phyloP scores from a whole-genome alignment of 148 eudicot species.

The Vaccinium darrowii region DNA sequence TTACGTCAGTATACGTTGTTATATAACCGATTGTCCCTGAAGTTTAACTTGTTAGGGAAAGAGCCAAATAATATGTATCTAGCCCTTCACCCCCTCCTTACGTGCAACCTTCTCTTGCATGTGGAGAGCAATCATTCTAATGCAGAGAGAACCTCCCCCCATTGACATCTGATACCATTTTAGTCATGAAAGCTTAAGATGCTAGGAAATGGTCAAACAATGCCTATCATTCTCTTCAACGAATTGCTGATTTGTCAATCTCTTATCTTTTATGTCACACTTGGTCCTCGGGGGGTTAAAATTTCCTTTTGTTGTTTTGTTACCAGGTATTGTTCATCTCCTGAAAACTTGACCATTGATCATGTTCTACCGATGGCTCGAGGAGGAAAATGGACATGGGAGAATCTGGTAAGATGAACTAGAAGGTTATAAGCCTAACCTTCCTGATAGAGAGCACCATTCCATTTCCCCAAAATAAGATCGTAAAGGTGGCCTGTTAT shows the following conservation, averaged over 20 bases:
- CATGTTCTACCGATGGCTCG: slow-evolving; percentile 80
- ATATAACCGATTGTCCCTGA: not conserved
- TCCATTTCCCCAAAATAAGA: not conserved
- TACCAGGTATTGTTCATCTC: slow-evolving; percentile 71
- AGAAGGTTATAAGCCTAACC: not conserved
- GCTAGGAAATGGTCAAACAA: not conserved
- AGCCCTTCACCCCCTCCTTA: not conserved
- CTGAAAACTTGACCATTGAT: slow-evolving; percentile 70
- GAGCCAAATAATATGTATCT: not conserved
- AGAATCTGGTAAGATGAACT: slow-evolving; percentile 68
- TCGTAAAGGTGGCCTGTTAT: not conserved
- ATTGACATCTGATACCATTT: not conserved
- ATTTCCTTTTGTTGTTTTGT: not conserved
- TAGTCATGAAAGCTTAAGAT: not conserved
- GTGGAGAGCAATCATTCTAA: not conserved
- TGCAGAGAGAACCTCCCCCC: not conserved
- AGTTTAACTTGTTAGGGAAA: not conserved
- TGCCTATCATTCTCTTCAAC: not conserved
- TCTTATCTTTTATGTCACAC: not conserved
- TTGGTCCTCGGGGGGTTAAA: not conserved
- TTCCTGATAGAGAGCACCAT: not conserved
- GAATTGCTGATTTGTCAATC: not conserved
- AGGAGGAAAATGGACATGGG: slow-evolving; percentile 97
- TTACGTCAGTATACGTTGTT: not conserved
- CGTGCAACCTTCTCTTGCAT: not conserved